Percentiles rank a stretch among this genome's conserved stretches.
Conservation (phyloP, 768 basidiomycete species). For the Tricholomella constricta region DNA sequence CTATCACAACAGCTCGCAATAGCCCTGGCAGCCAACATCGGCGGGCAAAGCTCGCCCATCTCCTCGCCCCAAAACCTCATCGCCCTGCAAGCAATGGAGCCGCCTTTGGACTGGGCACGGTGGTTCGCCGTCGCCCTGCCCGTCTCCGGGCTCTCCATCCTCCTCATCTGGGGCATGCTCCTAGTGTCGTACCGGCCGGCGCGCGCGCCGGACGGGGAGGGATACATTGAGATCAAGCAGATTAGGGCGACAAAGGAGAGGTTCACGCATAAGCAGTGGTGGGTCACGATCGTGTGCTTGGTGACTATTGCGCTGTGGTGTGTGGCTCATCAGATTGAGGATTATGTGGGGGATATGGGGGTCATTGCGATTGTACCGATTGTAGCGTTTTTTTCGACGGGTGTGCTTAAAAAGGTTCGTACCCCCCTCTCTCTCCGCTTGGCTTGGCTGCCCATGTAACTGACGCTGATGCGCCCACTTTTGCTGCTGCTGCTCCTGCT, state of each 20-base stretch:
- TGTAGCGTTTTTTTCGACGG: conserved; percentile 91
- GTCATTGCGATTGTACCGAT: conserved; percentile 93
- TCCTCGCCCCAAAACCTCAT: conserved; percentile 98
- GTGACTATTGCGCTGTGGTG: conserved; percentile 91
- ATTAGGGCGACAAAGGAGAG: conserved; percentile 82
- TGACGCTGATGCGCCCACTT: background rate
- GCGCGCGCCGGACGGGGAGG: conserved; percentile 70
- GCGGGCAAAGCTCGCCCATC: conserved; percentile 95
- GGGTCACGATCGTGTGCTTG: conserved; percentile 82
- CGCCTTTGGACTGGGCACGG: conserved; percentile 79
- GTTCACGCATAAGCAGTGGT: conserved; percentile 87
- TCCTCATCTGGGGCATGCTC: conserved; percentile 91
- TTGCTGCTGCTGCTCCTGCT: too few species aligned
- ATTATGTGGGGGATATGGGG: conserved; percentile 92
- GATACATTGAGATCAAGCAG: conserved; percentile 78
- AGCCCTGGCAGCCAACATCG: conserved; percentile 97
- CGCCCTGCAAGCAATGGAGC: conserved; percentile 85
- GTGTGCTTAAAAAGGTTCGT: conserved; percentile 86
- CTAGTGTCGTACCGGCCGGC: conserved; percentile 80
- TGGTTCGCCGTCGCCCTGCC: conserved; percentile 97
- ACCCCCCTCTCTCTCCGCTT: conserved; percentile 1
- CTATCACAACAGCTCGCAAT: conserved; percentile 73
- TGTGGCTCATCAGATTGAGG: conserved; percentile 75
- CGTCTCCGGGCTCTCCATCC: conserved; percentile 81
- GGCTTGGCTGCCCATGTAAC: background rate